Evolutionary conservation across 441 rosid species (phyloP), one percentile per base, ranked within the genome.

Genomic region (Euphorbia celastroides): DNA sequence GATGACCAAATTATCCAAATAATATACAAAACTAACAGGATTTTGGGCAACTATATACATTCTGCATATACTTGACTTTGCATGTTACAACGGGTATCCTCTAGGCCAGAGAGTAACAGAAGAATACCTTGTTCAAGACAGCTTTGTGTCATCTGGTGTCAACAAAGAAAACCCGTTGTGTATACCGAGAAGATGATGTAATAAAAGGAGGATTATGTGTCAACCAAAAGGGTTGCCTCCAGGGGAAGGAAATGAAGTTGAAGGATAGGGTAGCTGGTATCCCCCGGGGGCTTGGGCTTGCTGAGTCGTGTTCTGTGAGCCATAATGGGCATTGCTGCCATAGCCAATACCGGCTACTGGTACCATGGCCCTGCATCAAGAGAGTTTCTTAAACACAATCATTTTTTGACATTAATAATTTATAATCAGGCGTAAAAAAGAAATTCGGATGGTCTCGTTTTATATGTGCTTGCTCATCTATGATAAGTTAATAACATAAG

Each of bases 161-260:
- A 20, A 57, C 64, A 52, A 32, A 64, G 28, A 30, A 54, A 42
- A 38, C 44, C 11, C n/a, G n/a, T n/a, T n/a, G n/a, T n/a, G n/a
- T n/a, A n/a, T n/a, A n/a, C n/a, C n/a, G n/a, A n/a, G n/a, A n/a
- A n/a, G n/a, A n/a, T n/a, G n/a, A n/a, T n/a, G n/a, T n/a, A n/a
- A n/a, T 14, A 2, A 23, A 30, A 14, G 38, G 12, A 46, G 5
- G 5, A 31, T 27, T 17, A 19, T 28, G 41, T 12, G 36, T 65
- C 66, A 90, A 32, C 81, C 86, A 64, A 88, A 88, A 7, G 92
- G 91, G 70, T 86, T 85, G 69, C 88, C 84, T 71, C 82, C 73
- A 52, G 19, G 26, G 2, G 83, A 80, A 70, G 73, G 59, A 78
- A 61, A 81, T 70, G 79, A 72, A 71, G 60, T 70, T 69, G 77